Percentiles rank a stretch among this genome's conserved stretches.
These are phyloP conservation scores for Mediolabrus comicus DNA, from an alignment of 108 stramenopile genomes.

Conservation along the genomic window DNA sequence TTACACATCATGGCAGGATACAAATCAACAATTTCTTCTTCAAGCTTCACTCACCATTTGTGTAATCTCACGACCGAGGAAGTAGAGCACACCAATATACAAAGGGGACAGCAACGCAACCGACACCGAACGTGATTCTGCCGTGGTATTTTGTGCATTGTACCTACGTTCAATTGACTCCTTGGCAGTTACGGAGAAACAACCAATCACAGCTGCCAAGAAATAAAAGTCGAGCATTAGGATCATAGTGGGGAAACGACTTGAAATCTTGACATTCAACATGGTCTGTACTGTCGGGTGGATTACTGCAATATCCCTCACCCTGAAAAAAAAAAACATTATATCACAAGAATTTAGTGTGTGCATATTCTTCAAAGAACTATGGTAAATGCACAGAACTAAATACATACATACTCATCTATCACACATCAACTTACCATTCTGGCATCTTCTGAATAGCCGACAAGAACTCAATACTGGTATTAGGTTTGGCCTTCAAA, in stretches of 20 bases:
- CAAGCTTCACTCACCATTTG: slow-evolving; percentile 24
- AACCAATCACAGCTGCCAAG: slow-evolving; percentile 56
- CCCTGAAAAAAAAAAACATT: too few species aligned
- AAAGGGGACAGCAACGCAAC: slow-evolving; percentile 31
- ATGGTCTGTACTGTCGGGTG: slow-evolving; percentile 72
- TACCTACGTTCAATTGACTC: slow-evolving; percentile 20
- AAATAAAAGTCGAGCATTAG: slow-evolving; percentile 74
- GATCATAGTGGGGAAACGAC: slow-evolving; percentile 78
- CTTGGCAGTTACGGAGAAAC: slow-evolving; percentile 29
- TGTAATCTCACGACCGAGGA: slow-evolving; percentile 67
- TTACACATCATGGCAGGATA: too few species aligned
- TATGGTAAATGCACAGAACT: too few species aligned
- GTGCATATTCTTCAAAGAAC: too few species aligned
- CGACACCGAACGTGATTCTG: neutral
- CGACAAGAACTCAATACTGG: slow-evolving; percentile 63
- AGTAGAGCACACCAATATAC: slow-evolving; percentile 67
- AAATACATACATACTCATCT: too few species aligned
- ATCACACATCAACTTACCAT: slow-evolving; percentile 31
- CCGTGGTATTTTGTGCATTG: slow-evolving; percentile 19
- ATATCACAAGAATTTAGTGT: too few species aligned
- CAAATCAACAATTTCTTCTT: neutral
- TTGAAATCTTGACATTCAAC: slow-evolving; percentile 67
- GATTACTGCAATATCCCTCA: slow-evolving; percentile 78
- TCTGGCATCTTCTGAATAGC: slow-evolving; percentile 74
- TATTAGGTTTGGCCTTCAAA: slow-evolving; percentile 55